Evolutionary conservation across 257 asterid species (phyloP).

Genomic region (Rubia yunnanensis): DNA sequence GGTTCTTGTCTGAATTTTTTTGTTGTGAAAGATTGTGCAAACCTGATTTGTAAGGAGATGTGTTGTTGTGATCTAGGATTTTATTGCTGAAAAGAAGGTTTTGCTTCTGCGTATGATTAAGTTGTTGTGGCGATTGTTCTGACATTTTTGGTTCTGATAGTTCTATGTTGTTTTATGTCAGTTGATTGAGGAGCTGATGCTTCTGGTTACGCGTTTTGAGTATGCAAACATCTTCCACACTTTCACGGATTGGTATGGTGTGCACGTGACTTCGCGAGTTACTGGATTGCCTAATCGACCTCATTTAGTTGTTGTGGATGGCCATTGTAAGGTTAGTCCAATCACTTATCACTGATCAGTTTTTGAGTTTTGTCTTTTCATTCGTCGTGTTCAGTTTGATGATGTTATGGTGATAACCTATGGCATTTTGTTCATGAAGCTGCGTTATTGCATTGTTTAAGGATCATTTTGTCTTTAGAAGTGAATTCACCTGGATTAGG

Average conservation of each 20-base stretch:
- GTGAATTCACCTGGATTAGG: too few relatives aligned
- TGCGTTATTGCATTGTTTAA: too few relatives aligned
- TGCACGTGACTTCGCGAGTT: slow-evolving; percentile 77
- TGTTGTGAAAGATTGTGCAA: not conserved
- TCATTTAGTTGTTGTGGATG: slow-evolving; percentile 79
- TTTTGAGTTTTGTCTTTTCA: not conserved
- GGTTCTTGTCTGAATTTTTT: not conserved
- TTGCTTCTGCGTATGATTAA: too few relatives aligned
- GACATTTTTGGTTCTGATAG: too few relatives aligned
- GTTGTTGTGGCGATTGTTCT: too few relatives aligned
- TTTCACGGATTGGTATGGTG: slow-evolving; percentile 90
- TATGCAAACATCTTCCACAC: slow-evolving; percentile 96
- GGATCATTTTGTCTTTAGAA: too few relatives aligned
- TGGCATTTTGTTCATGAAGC: too few relatives aligned
- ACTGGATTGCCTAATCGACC: slow-evolving; percentile 90
- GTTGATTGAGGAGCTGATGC: too few relatives aligned
- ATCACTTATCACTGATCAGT: not conserved
- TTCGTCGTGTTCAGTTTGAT: not conserved
- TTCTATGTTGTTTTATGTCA: too few relatives aligned
- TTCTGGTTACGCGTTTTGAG: slow-evolving; percentile 96
- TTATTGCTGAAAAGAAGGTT: too few relatives aligned
- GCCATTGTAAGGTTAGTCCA: slow-evolving; percentile 78
- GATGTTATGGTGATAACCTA: not conserved
- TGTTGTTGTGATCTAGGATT: slow-evolving; percentile 5
- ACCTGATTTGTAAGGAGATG: not conserved